Base-by-base conservation (phyloP, 2,329 filamentous ascomycete species). In the Monosporascus sp. region DNA sequence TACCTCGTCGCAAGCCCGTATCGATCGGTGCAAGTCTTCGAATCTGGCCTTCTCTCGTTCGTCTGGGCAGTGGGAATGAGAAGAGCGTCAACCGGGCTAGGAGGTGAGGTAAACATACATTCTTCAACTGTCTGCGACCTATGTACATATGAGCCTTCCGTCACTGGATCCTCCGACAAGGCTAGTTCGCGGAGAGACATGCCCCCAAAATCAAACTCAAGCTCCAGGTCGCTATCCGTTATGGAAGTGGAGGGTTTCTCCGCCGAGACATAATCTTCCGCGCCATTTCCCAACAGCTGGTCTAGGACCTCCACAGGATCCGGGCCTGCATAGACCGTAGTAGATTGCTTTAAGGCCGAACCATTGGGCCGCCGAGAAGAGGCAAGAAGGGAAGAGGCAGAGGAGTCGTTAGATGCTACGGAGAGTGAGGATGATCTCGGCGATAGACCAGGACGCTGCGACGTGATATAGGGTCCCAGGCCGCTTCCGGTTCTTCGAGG, bases 1-100 rank as follows among this genome's bases (percentile, higher is more conserved):
- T 49, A 97, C 90, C 67, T 96, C 88, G 71, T 99, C 94, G 73
- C 93, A 99, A 49, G 90, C 89, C 67, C 79, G 73, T 64, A 99
- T 97, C 4, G 92, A 95, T 64, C 82, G 84, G 71, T 97, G 94
- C 43, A 99, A 79, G 53, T 95, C 91, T 70, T 97, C 87, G 63
- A 96, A 96, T 65, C 87, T 92, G 64, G 87, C 79, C 69, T 87
- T 90, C 60, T 96, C 90, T 59, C 81, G 82, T 69, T 94, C 88
- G 69, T 91, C 90, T 86, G 59, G 48, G 31, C 27, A 41, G 38
- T 36, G 20, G 52, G 55, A 59, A 55, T 65, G 27, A 66, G 61
- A 47, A 56, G 46, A 46, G 22, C 8, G 51, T 59, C 58, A 64
- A 52, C 50, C 14, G 19, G n/a, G 19, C 7, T 19, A 38, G 19